Conservation (phyloP, 441 rosid genomes). For the Corymbia calophylla region DNA sequence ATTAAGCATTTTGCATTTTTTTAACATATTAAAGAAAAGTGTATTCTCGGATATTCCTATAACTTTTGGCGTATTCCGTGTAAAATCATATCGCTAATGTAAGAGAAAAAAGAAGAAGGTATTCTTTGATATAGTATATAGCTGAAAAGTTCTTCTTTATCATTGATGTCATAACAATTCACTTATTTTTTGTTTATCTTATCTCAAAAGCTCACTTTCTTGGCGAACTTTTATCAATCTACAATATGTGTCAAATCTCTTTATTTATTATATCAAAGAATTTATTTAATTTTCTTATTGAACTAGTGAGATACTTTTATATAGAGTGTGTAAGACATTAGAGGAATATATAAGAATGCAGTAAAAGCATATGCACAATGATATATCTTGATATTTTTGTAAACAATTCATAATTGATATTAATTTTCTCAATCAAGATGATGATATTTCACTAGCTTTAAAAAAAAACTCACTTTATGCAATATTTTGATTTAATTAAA, state of each 20-base stretch:
- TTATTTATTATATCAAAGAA: not conserved
- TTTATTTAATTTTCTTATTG: too few relatives aligned
- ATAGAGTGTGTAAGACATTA: fast-evolving
- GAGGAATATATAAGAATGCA: too few relatives aligned
- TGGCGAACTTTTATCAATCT: too few relatives aligned
- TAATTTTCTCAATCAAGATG: not conserved
- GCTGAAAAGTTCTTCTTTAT: too few relatives aligned
- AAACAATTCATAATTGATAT: too few relatives aligned
- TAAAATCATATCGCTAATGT: not conserved
- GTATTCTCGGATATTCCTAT: not conserved
- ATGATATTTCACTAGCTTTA: fast-evolving
- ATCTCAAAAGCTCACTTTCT: fast-evolving
- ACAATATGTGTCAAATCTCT: not conserved
- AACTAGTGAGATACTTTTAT: not conserved
- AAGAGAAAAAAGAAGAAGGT: fast-evolving
- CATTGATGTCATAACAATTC: too few relatives aligned
- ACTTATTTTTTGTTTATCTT: too few relatives aligned
- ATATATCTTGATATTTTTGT: not conserved
- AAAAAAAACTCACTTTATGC: not conserved
- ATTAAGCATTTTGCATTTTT: too few relatives aligned
- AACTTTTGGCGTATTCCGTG: fast-evolving
- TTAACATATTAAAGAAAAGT: not conserved
- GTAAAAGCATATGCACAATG: not conserved
- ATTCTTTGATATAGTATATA: not conserved
- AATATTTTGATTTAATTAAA: not conserved